Percentiles rank a stretch among this genome's conserved stretches.
These are phyloP conservation scores for Podospora australis DNA, from an alignment of 495 filamentous ascomycete genomes.

Conservation along the genomic window DNA sequence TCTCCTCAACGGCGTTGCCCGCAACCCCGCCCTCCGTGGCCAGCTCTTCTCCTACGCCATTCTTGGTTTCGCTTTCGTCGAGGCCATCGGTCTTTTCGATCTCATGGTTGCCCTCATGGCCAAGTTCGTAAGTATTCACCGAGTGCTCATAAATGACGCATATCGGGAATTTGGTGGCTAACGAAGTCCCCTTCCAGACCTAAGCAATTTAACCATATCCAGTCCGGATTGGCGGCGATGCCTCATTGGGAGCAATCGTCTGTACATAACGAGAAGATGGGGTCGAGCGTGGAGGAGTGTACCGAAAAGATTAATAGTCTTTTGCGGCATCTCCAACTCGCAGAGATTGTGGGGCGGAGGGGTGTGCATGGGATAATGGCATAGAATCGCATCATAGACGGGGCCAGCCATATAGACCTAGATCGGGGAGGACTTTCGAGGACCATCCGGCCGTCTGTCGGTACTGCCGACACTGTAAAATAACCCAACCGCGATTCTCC, in stretches of 20 bases:
- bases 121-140: conserved; percentile 53
- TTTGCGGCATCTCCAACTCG: conserved; percentile 18
- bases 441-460: conserved; percentile 26
- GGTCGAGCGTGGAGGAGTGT: conserved; percentile 17
- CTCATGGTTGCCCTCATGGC: conserved; percentile 89
- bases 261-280: conserved; percentile 23
- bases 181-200: conserved; percentile 16
- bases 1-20: conserved; percentile 75
- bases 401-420: conserved; percentile 31
- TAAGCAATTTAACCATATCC: conserved; percentile 18
- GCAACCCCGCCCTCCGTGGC: conserved; percentile 83
- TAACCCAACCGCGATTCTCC: conserved; percentile 25
- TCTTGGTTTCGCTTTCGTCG: conserved; percentile 89
- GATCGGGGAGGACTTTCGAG: conserved; percentile 27
- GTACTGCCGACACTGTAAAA: conserved; percentile 26
- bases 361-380: conserved; percentile 28
- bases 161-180: conserved; percentile 4
- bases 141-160: not conserved
- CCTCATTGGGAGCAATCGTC: conserved; percentile 20
- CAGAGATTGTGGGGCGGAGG: conserved; percentile 16
- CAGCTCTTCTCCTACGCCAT: conserved; percentile 93
- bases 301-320: conserved; percentile 22
- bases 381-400: conserved; percentile 33
- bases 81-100: conserved; percentile 89
- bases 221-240: conserved; percentile 18